Conservation (phyloP, 495 filamentous ascomycete genomes). For the Daldinia caldariorum region DNA sequence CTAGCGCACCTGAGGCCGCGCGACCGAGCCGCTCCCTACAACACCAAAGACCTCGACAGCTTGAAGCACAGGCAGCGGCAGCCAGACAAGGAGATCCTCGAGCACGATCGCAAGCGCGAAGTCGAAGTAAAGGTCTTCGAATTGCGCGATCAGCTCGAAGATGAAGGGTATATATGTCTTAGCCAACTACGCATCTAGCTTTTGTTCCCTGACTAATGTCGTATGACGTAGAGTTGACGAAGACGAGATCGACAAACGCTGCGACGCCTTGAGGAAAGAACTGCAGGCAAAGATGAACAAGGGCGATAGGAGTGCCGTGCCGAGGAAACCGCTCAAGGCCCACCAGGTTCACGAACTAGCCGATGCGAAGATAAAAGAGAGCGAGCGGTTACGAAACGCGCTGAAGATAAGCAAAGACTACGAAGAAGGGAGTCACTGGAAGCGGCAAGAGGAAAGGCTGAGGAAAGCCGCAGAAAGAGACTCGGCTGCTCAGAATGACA, state of each 20-base stretch:
- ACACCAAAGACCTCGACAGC: conserved; percentile 66
- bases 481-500: conserved; percentile 50
- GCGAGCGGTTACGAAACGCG: conserved; percentile 85
- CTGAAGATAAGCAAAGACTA: conserved; percentile 89
- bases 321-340: conserved; percentile 72
- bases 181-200: neutral
- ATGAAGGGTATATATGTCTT: conserved; percentile 74
- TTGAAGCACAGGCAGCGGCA: conserved; percentile 77
- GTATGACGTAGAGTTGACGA: conserved; percentile 70
- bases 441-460: conserved; percentile 74
- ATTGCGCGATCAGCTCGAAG: conserved; percentile 86
- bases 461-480: conserved; percentile 64
- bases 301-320: conserved; percentile 47
- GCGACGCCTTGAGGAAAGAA: conserved; percentile 70
- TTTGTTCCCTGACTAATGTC: neutral
- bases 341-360: conserved; percentile 98
- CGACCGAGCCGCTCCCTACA: conserved; percentile 68
- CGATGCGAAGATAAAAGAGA: conserved; percentile 95
- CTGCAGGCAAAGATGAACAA: conserved; percentile 64
- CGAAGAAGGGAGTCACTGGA: conserved; percentile 84
- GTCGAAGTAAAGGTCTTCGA: conserved; percentile 94
- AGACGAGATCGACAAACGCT: conserved; percentile 79
- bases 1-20: conserved; percentile 85
- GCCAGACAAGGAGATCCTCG: conserved; percentile 90
- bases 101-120: conserved; percentile 88